Base-by-base conservation (phyloP, 306 rosid species). In the Ammopiptanthus mongolicus region DNA sequence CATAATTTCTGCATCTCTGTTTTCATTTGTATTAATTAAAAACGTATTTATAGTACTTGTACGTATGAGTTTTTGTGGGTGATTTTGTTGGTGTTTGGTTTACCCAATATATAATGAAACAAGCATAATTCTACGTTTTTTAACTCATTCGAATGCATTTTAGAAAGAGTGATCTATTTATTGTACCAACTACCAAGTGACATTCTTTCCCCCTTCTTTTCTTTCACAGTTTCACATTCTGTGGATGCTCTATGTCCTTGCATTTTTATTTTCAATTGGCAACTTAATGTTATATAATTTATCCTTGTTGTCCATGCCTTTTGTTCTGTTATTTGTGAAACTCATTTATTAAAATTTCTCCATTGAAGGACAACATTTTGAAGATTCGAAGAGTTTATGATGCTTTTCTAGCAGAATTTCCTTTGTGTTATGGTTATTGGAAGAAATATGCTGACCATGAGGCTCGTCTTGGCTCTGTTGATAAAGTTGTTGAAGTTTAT, bases 381-480 rank as follows among this genome's bases (percentile, higher is more conserved):
- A 92, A 89, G 88, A 85, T 96, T 29, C 86, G 90, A 44, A 90
- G 90, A 86, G 97, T 92, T 80, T 96, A 92, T 83, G 99, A 96
- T 84, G 84, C 97, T 52, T 96, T 96, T 88, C 80, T 96, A 68
- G 97, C 87, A 0, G 99, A 96, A 71, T 96, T 96, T 82, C 99
- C 99, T 9, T 70, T 96, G 84, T 96, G 99, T 82, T 96, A 90
- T 77, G 99, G 99, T 47, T 96, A 96, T 78, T 96, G 99, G 99
- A 96, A 96, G 91, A 96, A 96, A 89, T 96, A 96, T 80, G 97
- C 99, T n/a, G 98, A 96, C 66, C 99, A 96, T 7, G 99, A 92
- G 87, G 90, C 94, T 11, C 98, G 87, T 8, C 81, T 88, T 47
- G 98, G 99, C 11, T 81, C 90, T 19, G 84, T 90, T 6, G 92